Percentiles rank a stretch among this genome's conserved stretches.
Conservation (phyloP, 768 basidiomycete genomes). For the Kondoa malvinella region DNA sequence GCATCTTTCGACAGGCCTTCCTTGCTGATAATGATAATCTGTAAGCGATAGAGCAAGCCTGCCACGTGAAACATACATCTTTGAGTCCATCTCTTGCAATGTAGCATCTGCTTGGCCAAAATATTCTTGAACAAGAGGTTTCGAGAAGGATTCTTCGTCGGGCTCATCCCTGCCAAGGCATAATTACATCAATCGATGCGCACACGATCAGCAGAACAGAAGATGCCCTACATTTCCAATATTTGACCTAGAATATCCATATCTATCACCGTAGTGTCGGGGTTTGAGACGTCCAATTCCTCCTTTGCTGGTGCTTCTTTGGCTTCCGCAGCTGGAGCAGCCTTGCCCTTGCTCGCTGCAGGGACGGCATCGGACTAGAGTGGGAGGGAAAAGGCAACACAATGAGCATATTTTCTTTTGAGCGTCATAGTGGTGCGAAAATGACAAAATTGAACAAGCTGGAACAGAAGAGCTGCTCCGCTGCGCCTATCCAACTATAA, state of each 20-base stretch:
- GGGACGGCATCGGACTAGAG: no score
- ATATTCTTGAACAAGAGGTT: constrained; percentile 60
- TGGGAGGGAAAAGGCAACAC: no score
- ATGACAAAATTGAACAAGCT: no score
- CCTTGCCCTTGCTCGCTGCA: background rate
- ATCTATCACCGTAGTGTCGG: constrained; percentile 41
- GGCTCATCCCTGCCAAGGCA: constrained; percentile 43
- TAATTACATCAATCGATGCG: background rate
- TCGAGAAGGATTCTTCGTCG: constrained; percentile 49
- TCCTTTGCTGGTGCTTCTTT: background rate
- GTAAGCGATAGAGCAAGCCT: no score
- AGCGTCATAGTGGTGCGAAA: no score
- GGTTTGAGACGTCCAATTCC: constrained; percentile 2
- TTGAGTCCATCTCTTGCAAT: constrained; percentile 58
- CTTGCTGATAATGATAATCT: no score
- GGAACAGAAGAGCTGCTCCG: no score
- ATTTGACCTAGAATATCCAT: constrained; percentile 70
- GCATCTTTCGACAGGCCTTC: constrained; percentile 17
- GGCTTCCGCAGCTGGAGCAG: background rate
- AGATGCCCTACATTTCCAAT: constrained; percentile 49
- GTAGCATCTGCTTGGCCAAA: constrained; percentile 62
- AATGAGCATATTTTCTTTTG: no score
- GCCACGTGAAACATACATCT: constrained; percentile 45
- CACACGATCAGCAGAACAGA: background rate
- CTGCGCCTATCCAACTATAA: no score